Base-by-base conservation (phyloP, 257 asterid species). In the Primulina eburnea region DNA sequence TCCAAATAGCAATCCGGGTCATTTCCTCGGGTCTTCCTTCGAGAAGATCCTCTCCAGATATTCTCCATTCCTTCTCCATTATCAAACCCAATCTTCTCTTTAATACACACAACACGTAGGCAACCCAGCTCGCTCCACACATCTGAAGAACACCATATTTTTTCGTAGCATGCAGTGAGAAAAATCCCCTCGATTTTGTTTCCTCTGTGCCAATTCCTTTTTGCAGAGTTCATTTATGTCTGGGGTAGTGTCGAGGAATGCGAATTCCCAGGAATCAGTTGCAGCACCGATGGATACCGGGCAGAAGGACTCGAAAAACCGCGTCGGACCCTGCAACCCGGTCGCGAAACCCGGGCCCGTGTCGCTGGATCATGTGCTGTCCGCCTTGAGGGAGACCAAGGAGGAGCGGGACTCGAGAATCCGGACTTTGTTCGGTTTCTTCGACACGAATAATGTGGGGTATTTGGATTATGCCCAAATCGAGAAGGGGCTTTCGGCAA, bases 321-420 rank as follows among this genome's bases (percentile, higher is more conserved):
- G 82, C 74, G 65, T 88, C 69, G 94, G 85, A 43, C 82, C 89
- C 82, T 85, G 97, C 81, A 86, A 91, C 72, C 93, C 98, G 75
- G 97, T 91, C 58, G 82, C 78, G 72, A 91, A 85, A 26, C 86
- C 97, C 53, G 98, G 97, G 0, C 99, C 94, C 47, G 81, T 89
- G 0, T 80, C 98, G 30, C 77, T 94, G 76, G 98, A 89, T 83
- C 98, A 94, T 69, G 99, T 94, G 26, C 70, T 89, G 3, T 80
- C 96, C 70, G 98, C 98, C 34, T 65, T 92, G 71, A 67, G 95
- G 65, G 99, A 94, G 77, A 88, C 97, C 0, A 81, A 82, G 43
- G 97, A 91, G 55, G 96, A 94, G 55, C 79, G 99, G 69, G 98
- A 94, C 57, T 32, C 83, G 6, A 80, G 99, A 69, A 91, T 94